Percentiles rank a stretch among this genome's conserved stretches.
Conservation (phyloP, 1,284 basidiomycete genomes). For the Cryptococcus floricola region DNA sequence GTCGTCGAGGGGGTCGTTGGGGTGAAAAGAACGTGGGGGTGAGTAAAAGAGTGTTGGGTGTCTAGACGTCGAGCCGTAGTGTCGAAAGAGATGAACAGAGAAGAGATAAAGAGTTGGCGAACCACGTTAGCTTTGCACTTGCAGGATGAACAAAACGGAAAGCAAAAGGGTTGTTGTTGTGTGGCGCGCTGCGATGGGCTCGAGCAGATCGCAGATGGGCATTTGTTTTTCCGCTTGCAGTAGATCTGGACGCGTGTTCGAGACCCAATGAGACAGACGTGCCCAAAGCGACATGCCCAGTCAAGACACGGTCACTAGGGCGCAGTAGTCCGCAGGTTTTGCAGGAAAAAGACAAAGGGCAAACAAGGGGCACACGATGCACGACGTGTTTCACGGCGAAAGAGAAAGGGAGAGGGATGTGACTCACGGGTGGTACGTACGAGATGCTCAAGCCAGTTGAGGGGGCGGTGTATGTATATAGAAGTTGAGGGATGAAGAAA, state of each 20-base stretch:
- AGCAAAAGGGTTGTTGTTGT: neutral
- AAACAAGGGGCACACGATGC: too few relatives aligned
- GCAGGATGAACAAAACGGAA: neutral
- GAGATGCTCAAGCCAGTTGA: neutral
- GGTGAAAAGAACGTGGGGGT: neutral
- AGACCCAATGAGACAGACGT: too few relatives aligned
- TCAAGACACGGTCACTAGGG: too few relatives aligned
- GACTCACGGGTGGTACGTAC: neutral
- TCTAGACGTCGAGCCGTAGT: constrained; percentile 5
- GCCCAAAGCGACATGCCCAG: too few relatives aligned
- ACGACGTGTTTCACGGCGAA: neutral
- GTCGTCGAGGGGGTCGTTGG: neutral
- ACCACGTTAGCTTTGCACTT: neutral
- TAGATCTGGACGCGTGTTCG: too few relatives aligned
- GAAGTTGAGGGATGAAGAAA: neutral
- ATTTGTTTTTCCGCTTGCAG: too few relatives aligned
- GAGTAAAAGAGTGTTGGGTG: neutral
- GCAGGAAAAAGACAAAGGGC: too few relatives aligned
- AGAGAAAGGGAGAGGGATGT: neutral
- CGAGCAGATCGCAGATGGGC: too few relatives aligned
- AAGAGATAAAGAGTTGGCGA: neutral
- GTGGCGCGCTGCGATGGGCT: too few relatives aligned
- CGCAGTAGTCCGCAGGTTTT: too few relatives aligned
- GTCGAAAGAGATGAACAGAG: too few relatives aligned
- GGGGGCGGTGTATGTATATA: neutral